Evolutionary conservation across 768 basidiomycete genomes (phyloP).

Genomic region (Neoboletus subvelutipes): DNA sequence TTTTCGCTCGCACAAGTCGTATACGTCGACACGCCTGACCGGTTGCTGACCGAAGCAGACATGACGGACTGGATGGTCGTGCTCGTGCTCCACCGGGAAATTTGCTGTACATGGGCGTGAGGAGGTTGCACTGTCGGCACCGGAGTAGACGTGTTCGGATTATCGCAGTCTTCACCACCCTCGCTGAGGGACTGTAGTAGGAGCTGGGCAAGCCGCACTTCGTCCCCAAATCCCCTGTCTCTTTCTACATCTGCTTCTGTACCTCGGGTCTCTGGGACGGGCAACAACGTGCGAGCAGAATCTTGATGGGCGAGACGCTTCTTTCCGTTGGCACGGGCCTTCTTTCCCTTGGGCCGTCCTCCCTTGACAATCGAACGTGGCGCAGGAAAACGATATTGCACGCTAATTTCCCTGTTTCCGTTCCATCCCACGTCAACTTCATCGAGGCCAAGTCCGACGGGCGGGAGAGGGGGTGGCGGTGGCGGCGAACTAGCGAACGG

Average conservation of each 20-base stretch:
- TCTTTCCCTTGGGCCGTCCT: conserved; percentile 22
- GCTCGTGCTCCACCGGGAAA: conserved; percentile 33
- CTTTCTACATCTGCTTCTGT: conserved; percentile 15
- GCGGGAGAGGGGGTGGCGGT: conserved; percentile 31
- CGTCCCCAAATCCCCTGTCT: conserved; percentile 29
- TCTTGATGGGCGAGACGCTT: conserved; percentile 26
- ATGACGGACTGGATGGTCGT: conserved; percentile 28
- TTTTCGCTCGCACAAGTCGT: conserved; percentile 29
- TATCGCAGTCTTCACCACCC: conserved; percentile 3
- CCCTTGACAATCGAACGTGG: conserved; percentile 31
- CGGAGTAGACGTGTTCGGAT: conserved; percentile 2
- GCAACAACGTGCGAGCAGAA: conserved; percentile 27
- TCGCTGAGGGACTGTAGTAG: conserved; percentile 29
- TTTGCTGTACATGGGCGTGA: conserved; percentile 20
- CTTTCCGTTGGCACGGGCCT: conserved; percentile 15
- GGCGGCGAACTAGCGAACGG: conserved; percentile 36
- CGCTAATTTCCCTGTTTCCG: conserved; percentile 22
- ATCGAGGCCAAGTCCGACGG: conserved; percentile 27
- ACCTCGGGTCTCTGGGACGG: conserved; percentile 22
- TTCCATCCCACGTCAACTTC: conserved; percentile 30
- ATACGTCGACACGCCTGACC: conserved; percentile 28
- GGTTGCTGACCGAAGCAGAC: conserved; percentile 28
- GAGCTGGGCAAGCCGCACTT: conserved; percentile 30
- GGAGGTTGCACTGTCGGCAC: conserved; percentile 12
- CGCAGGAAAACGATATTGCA: conserved; percentile 35